A percentile compares a stretch with the other conserved stretches of the same genome.
Evolutionary conservation across 2,329 filamentous ascomycete species (phyloP).

Genomic region (Basipetospora chlamydospora): DNA sequence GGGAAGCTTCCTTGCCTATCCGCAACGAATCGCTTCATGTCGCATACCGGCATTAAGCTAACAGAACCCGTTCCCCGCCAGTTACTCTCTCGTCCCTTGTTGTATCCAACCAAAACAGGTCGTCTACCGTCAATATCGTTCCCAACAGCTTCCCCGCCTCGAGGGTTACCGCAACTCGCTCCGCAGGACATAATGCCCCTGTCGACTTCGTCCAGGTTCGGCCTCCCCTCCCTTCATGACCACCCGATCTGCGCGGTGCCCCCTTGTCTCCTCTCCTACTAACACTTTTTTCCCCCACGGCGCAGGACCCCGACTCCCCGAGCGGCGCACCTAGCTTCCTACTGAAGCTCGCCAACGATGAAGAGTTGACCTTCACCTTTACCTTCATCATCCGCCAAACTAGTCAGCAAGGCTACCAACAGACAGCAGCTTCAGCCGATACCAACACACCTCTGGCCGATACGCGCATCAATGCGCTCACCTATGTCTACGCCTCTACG

Average conservation of each 20-base stretch:
- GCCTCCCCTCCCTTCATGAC: slow-evolving; percentile 9
- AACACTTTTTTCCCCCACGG: not conserved
- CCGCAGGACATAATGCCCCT: slow-evolving; percentile 56
- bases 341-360: slow-evolving; percentile 75
- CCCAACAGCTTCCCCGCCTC: slow-evolving; percentile 83
- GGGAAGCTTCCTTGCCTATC: slow-evolving; percentile 11
- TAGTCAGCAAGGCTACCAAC: not conserved
- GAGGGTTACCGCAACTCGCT: slow-evolving; percentile 57
- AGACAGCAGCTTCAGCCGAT: slow-evolving; percentile 16
- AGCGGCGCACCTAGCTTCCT: slow-evolving; percentile 54
- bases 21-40: not conserved
- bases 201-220: slow-evolving; percentile 86
- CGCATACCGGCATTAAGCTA: not conserved
- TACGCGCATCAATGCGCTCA: slow-evolving; percentile 74
- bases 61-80: slow-evolving; percentile 22
- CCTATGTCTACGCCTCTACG: slow-evolving; percentile 81
- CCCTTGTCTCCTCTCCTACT: not conserved
- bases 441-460: slow-evolving; percentile 38
- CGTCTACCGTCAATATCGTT: slow-evolving; percentile 59
- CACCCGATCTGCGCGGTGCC: not conserved
- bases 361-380: slow-evolving; percentile 86
- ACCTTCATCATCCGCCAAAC: slow-evolving; percentile 64
- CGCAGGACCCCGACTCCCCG: slow-evolving; percentile 60
- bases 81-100: slow-evolving; percentile 77
- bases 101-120: slow-evolving; percentile 66